Base-by-base conservation (phyloP, 2,329 filamentous ascomycete genomes). In the Cytospora piceicola region DNA sequence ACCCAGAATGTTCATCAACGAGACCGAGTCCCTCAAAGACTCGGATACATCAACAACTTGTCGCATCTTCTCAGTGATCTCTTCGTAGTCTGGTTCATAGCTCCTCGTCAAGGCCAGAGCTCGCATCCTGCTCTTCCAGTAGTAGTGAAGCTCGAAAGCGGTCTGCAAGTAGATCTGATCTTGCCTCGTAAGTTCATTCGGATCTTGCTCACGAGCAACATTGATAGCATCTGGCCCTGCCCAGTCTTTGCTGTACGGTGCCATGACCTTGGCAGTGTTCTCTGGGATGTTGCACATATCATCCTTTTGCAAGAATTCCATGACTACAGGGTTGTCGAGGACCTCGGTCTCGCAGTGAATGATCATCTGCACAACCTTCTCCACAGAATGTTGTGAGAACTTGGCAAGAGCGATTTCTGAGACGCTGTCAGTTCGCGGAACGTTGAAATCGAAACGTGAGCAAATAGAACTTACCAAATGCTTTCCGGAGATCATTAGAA, bases 121-220 rank as follows among this genome's bases (percentile, higher is more conserved):
- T 71, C 95, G 88, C 90, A 98, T 98, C 77, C 95, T 90, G 68
- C 92, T 93, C 83, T 97, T 97, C 95, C 95, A 99, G 80, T 99
- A 99, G 76, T 97, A 94, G 71, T 96, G 93, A 70, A 98, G 82
- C 77, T 99, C 95, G 73, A 91, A 98, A 1, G 94, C 92, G 5
- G 95, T 98, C 75, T 90, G 92, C 30, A 99, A 83, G 76, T 94
- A 99, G 64, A 99, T 91, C 78, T 98, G 94, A 79, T 99, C 95
- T 77, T 98, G 93, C 68, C 94, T 85, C 3, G 94, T 97, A 61
- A 99, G 87, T 74, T 99, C 95, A 7, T 77, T 78, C 0, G 94
- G 94, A 77, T 98, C 94, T 73, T 90, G 87, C 76, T 99, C 95
- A 63, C 94, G 88, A 69, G 84, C 85, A 61, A 92, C 90, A 67